These are phyloP conservation scores for Aspergillus sp. DNA, from an alignment of 2,329 filamentous ascomycete species.

Conservation along the genomic window DNA sequence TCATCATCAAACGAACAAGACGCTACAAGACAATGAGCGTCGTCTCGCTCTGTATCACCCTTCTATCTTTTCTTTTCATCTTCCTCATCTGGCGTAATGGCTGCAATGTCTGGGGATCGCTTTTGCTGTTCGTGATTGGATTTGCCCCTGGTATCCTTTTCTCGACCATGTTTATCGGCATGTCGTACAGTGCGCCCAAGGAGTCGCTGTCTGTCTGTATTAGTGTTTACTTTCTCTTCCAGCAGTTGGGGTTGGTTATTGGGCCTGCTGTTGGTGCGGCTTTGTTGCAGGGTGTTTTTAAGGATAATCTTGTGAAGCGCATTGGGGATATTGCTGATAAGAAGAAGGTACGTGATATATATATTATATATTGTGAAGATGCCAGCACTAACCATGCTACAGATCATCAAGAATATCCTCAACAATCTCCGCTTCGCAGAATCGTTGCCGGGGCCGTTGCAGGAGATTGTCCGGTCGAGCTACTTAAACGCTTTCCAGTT, in stretches of 20 bases:
- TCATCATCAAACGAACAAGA: conserved; percentile 7
- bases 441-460: conserved; percentile 2
- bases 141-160: conserved; percentile 11
- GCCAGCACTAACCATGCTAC: neutral
- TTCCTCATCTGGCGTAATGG: conserved; percentile 12
- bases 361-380: neutral
- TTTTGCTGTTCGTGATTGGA: conserved; percentile 7
- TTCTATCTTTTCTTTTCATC: conserved; percentile 7
- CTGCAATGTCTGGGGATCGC: conserved; percentile 7
- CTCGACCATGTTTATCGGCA: conserved; percentile 14
- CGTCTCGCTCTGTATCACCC: neutral
- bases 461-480: conserved; percentile 5
- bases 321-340: conserved; percentile 1
- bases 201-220: conserved; percentile 6
- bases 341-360: neutral
- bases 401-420: conserved; percentile 10
- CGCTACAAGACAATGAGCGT: conserved; percentile 5
- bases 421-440: conserved; percentile 8
- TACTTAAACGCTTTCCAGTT: conserved; percentile 10
- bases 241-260: conserved; percentile 17
- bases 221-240: conserved; percentile 14
- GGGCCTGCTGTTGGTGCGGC: conserved; percentile 9
- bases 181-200: conserved; percentile 8
- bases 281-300: conserved; percentile 10
- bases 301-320: neutral